These are phyloP conservation scores for Camelina hispida DNA, from an alignment of 345 rosid species.

Conservation along the genomic window DNA sequence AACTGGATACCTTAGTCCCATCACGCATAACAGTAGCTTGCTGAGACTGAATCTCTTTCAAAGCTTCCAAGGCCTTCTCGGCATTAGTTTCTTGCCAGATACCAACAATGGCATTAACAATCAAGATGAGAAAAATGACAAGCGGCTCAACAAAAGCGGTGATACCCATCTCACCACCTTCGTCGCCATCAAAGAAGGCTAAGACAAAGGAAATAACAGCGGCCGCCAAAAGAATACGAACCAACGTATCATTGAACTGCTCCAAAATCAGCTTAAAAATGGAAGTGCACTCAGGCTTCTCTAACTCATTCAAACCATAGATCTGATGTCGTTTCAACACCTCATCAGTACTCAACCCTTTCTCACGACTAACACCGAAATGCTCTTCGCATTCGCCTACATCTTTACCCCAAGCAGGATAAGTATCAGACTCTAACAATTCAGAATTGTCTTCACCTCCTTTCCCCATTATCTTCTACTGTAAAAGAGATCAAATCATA, in stretches of 20 bases:
- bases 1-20: conserved; percentile 50
- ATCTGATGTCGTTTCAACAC: conserved; percentile 57
- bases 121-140: conserved; percentile 86
- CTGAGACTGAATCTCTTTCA: conserved; percentile 90
- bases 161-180: conserved; percentile 89
- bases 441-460: conserved; percentile 56
- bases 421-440: conserved; percentile 37
- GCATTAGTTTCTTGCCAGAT: conserved; percentile 92
- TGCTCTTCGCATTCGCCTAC: conserved; percentile 63
- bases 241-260: conserved; percentile 84
- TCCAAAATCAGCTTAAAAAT: conserved; percentile 70
- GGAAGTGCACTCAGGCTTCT: conserved; percentile 75
- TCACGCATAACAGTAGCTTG: conserved; percentile 75
- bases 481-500: conserved; percentile 14
- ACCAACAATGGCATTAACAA: conserved; percentile 82
- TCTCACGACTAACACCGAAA: conserved; percentile 50
- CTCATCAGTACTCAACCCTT: conserved; percentile 61
- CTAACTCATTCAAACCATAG: conserved; percentile 79
- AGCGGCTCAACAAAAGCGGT: conserved; percentile 95
- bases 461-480: conserved; percentile 62
- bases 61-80: conserved; percentile 85
- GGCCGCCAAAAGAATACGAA: conserved; percentile 79
- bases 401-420: conserved; percentile 81
- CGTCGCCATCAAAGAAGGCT: conserved; percentile 83
- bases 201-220: conserved; percentile 79